A percentile compares a stretch with the other conserved stretches of the same genome.
phyloP scores from a whole-genome alignment of 2,329 filamentous ascomycete genomes.

The Sporothrix globosa region DNA sequence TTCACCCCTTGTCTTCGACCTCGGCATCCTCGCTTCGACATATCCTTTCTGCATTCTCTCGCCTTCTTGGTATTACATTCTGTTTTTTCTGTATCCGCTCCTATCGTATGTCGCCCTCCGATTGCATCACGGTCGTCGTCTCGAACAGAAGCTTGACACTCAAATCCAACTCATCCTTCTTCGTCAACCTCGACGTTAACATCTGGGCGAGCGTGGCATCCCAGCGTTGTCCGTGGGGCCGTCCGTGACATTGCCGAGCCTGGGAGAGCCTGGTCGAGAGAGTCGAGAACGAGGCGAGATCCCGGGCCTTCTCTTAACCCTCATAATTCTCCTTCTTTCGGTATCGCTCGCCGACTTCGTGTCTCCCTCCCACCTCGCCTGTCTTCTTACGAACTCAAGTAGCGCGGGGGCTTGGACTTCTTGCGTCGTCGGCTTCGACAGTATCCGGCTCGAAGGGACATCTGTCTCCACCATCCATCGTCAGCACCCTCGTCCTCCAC shows the following conservation, averaged over 20 bases:
- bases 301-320: not conserved
- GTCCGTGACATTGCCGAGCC: conserved; percentile 24
- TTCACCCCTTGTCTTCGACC: conserved; percentile 3
- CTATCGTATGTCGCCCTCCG: not conserved
- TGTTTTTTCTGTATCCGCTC: not conserved
- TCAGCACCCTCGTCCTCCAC: conserved; percentile 3
- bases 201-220: conserved; percentile 11
- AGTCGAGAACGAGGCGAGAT: not conserved
- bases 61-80: not conserved
- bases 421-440: conserved; percentile 27
- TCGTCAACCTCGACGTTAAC: not conserved
- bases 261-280: not conserved
- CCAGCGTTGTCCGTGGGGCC: conserved; percentile 14
- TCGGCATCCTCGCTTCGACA: conserved; percentile 7
- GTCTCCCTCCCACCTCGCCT: not conserved
- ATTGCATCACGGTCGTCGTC: conserved; percentile 19
- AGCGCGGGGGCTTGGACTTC: conserved; percentile 14
- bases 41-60: not conserved
- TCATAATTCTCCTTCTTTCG: not conserved
- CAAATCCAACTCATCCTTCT: conserved; percentile 5
- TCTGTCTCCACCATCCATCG: conserved; percentile 38
- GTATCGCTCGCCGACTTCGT: not conserved
- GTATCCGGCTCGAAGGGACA: conserved; percentile 38
- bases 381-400: not conserved
- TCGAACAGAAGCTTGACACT: conserved; percentile 23